These are phyloP conservation scores for Phlebiopsis flavidoalba DNA, from an alignment of 768 basidiomycete genomes.

Conservation along the genomic window DNA sequence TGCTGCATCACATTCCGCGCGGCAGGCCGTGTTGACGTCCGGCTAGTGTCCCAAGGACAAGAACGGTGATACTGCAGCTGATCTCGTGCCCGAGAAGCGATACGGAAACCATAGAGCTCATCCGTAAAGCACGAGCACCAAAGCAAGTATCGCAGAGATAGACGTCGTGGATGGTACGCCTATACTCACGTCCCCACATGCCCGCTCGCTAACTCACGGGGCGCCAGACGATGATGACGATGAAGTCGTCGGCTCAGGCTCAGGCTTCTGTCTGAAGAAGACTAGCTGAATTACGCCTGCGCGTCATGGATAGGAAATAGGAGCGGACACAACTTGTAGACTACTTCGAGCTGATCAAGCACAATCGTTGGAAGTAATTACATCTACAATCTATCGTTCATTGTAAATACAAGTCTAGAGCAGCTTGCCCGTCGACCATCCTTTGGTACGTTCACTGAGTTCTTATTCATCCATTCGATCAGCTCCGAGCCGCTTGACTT, in stretches of 20 bases:
- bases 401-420: slow-evolving; percentile 7
- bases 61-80: slow-evolving; percentile 50
- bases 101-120: slow-evolving; percentile 40
- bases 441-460: slow-evolving; percentile 22
- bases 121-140: slow-evolving; percentile 52
- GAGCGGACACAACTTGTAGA: slow-evolving; percentile 5
- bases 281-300: slow-evolving; percentile 12
- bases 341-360: not conserved
- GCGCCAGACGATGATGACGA: slow-evolving; percentile 23
- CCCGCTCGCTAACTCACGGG: not conserved
- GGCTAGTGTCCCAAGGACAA: slow-evolving; percentile 70
- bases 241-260: slow-evolving; percentile 24
- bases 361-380: not conserved
- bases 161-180: slow-evolving; percentile 63
- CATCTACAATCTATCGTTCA: not conserved
- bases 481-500: slow-evolving; percentile 32
- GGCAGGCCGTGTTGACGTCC: not conserved
- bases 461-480: slow-evolving; percentile 30
- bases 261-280: slow-evolving; percentile 22
- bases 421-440: slow-evolving; percentile 29
- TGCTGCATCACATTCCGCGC: not conserved
- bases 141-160: slow-evolving; percentile 44
- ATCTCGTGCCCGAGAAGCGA: slow-evolving; percentile 54
- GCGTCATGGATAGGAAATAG: not conserved
- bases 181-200: not conserved